Conservation (phyloP, 2,329 filamentous ascomycete genomes). For the Huntiella bhutanensis region DNA sequence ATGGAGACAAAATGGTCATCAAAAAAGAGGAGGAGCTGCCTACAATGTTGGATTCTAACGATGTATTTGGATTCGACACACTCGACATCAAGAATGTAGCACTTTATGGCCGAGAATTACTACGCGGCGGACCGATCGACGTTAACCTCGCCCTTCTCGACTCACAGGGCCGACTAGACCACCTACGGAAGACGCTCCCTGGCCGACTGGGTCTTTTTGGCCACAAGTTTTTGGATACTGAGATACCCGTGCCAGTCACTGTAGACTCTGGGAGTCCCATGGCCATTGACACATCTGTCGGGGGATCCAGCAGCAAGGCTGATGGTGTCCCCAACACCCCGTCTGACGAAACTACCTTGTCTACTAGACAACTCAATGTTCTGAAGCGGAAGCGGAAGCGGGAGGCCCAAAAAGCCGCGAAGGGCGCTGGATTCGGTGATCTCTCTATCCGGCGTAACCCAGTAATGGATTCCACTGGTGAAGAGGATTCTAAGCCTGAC, state of each 20-base stretch:
- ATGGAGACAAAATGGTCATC: slow-evolving; percentile 22
- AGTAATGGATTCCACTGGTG: slow-evolving; percentile 40
- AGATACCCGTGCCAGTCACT: slow-evolving; percentile 30
- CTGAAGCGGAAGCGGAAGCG: slow-evolving; percentile 86
- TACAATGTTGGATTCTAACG: slow-evolving; percentile 3
- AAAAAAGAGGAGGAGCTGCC: slow-evolving; percentile 42
- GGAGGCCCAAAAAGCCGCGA: slow-evolving; percentile 65
- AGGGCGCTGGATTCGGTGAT: slow-evolving; percentile 75
- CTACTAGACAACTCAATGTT: slow-evolving; percentile 84
- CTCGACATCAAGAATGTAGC: slow-evolving; percentile 67
- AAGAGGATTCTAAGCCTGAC: slow-evolving; percentile 35
- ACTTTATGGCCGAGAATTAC: slow-evolving; percentile 62
- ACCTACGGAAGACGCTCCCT: slow-evolving; percentile 76
- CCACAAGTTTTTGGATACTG: slow-evolving; percentile 67
- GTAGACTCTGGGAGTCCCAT: slow-evolving; percentile 29
- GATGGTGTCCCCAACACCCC: slow-evolving; percentile 19
- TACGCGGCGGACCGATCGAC: slow-evolving; percentile 74
- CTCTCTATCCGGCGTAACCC: slow-evolving; percentile 50
- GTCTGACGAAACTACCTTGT: slow-evolving; percentile 52
- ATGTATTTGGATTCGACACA: slow-evolving; percentile 37
- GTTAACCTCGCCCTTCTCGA: slow-evolving; percentile 67
- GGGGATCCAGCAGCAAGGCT: slow-evolving; percentile 16
- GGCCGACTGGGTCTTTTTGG: slow-evolving; percentile 71
- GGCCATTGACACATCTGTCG: slow-evolving; percentile 19
- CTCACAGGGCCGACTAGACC: slow-evolving; percentile 57